Evolutionary conservation across 148 eudicot genomes (phyloP), one percentile per base, ranked within the genome.

Genomic region (Agrostemma githago): DNA sequence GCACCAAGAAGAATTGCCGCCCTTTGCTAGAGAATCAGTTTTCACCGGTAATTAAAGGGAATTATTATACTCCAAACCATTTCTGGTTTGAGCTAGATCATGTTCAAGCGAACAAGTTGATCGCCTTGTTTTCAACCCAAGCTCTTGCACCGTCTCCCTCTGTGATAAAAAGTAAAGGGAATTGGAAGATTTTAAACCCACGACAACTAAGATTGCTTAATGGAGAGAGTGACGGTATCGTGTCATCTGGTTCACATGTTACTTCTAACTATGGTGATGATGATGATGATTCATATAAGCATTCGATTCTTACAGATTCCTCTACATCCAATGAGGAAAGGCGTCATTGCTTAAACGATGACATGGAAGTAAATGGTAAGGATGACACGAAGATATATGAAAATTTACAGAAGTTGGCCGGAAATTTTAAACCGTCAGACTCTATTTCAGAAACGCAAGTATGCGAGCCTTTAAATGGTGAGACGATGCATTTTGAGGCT

Each of bases 81-180:
- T 87, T 92, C 72, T 74, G 83, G 83, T 92, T 88, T 85, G 97
- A 92, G 82, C 82, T 92, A 51, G 97, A 92, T 76, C 91, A 83
- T 88, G 84, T 69, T 76, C 97, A 92, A 79, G 79, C 88, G 59
- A 78, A 77, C 75, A 84, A 74, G 77, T 83, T 92, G 77, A 74
- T 83, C 8, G 78, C 86, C 76, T 71, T 83, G 72, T 79, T 92
- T 46, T 81, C 87, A 9, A 76, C 84, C 58, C 67, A 66, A 82
- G 85, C 82, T 12, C 59, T 88, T 79, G 63, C 86, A 76, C 80
- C 90, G 54, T 76, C 89, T 76, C 15, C 78, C 26, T 20, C 71
- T 58, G 8, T 76, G 62, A 74, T 78, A 37, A 80, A 72, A 56
- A 76, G 73, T 72, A 61, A 78, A 5, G 74, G 75, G 57, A 79